These are phyloP conservation scores for Schizopora paradoxa DNA, from an alignment of 1,284 basidiomycete species.

Conservation along the genomic window DNA sequence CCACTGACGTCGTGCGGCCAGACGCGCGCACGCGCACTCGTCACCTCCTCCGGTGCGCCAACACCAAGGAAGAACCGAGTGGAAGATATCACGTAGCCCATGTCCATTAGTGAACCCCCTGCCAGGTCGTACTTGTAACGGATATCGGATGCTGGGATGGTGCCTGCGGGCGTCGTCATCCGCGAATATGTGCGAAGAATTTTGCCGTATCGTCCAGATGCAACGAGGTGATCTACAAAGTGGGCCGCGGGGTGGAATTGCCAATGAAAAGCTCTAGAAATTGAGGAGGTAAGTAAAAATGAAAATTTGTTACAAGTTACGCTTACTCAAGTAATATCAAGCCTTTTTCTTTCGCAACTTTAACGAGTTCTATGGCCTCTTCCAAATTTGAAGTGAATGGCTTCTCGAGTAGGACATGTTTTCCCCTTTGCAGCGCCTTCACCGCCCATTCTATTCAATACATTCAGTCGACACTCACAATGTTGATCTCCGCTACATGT, in stretches of 20 bases:
- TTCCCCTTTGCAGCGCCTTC: conserved; percentile 24
- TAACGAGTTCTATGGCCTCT: conserved; percentile 19
- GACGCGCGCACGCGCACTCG: background rate
- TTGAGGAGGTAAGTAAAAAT: background rate
- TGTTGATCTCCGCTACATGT: background rate
- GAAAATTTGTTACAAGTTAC: conserved; percentile 41
- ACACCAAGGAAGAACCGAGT: background rate
- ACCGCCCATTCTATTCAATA: conserved; percentile 29
- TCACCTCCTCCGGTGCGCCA: background rate
- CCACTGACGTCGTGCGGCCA: background rate
- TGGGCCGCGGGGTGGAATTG: conserved; percentile 41
- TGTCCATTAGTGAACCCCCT: conserved; percentile 66
- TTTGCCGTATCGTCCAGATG: conserved; percentile 31
- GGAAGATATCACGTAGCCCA: conserved; percentile 46
- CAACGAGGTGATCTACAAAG: conserved; percentile 31
- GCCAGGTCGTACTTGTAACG: conserved; percentile 53
- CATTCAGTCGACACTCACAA: conserved; percentile 23
- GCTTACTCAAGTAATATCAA: conserved; percentile 54
- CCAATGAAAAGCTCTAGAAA: background rate
- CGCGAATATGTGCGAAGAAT: conserved; percentile 24
- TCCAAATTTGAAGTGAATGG: conserved; percentile 22
- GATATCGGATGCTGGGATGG: conserved; percentile 41
- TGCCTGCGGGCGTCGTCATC: conserved; percentile 27
- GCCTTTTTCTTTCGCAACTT: conserved; percentile 43
- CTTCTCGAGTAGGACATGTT: conserved; percentile 30